phyloP scores from a whole-genome alignment of 495 filamentous ascomycete species.

The Monascus purpureus region DNA sequence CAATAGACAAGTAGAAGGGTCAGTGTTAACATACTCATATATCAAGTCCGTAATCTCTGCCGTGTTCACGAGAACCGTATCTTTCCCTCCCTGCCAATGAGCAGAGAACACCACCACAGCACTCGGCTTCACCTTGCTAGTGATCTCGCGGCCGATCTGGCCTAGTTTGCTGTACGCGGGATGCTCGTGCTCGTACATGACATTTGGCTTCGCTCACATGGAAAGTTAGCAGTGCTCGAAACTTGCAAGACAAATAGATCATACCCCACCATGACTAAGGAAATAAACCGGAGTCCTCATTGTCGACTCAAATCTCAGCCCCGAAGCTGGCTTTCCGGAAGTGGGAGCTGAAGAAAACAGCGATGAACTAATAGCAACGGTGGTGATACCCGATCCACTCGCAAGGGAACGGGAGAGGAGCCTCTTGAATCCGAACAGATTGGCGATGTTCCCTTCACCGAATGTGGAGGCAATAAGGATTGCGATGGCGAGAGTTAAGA shows the following conservation, averaged over 20 bases:
- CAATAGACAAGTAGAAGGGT: neutral
- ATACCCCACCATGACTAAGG: slow-evolving; percentile 64
- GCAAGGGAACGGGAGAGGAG: slow-evolving; percentile 10
- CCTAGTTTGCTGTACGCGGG: slow-evolving; percentile 60
- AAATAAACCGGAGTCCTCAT: slow-evolving; percentile 59
- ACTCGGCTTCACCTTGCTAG: slow-evolving; percentile 60
- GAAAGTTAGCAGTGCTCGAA: neutral
- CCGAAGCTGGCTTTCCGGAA: slow-evolving; percentile 1
- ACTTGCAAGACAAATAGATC: too few species aligned
- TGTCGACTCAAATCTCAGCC: slow-evolving; percentile 1
- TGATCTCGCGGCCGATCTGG: slow-evolving; percentile 63
- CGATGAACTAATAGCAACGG: too few species aligned
- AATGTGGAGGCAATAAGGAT: slow-evolving; percentile 7
- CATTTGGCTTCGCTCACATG: slow-evolving; percentile 48
- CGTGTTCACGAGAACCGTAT: slow-evolving; percentile 57
- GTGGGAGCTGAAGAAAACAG: slow-evolving; percentile 2
- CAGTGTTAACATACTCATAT: slow-evolving; percentile 49
- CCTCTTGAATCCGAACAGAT: slow-evolving; percentile 19
- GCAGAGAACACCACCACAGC: slow-evolving; percentile 80
- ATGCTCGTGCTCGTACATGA: slow-evolving; percentile 62
- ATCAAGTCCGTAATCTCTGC: slow-evolving; percentile 58
- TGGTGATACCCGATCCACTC: slow-evolving; percentile 1
- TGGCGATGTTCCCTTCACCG: slow-evolving; percentile 14
- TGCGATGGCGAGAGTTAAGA: slow-evolving; percentile 8
- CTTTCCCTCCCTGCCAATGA: slow-evolving; percentile 57